phyloP scores from a whole-genome alignment of 306 rosid genomes.

The Prunus mume region DNA sequence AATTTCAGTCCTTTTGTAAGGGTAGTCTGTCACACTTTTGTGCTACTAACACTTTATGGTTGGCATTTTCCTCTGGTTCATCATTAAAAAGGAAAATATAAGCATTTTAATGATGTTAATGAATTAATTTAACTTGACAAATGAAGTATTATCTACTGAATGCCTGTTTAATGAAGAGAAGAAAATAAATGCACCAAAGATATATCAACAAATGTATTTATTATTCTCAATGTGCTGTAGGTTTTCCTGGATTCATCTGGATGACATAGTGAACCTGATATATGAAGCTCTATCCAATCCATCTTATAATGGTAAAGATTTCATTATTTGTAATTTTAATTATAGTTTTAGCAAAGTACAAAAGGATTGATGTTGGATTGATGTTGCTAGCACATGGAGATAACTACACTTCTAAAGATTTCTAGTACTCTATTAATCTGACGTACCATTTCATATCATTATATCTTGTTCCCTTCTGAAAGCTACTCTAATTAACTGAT shows the following conservation, averaged over 20 bases:
- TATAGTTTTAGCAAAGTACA: neutral
- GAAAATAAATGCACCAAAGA: neutral
- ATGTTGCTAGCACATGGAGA: too few relatives aligned
- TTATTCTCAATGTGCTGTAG: conserved; percentile 30
- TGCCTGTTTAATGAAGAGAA: neutral
- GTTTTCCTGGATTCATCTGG: conserved; percentile 99
- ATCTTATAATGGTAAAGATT: conserved; percentile 65
- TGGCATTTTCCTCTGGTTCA: neutral
- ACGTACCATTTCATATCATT: too few relatives aligned
- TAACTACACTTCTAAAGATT: too few relatives aligned
- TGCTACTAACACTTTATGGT: neutral
- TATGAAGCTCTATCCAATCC: conserved; percentile 89
- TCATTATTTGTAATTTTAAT: conserved; percentile 1
- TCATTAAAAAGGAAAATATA: neutral
- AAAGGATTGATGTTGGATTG: neutral
- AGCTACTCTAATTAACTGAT: too few relatives aligned
- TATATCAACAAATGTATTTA: neutral
- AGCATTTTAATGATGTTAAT: neutral
- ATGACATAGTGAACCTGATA: conserved; percentile 83
- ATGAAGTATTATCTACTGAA: neutral
- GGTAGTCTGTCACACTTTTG: neutral
- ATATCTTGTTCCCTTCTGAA: too few relatives aligned
- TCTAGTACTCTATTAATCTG: too few relatives aligned
- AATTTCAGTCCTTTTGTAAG: too few relatives aligned
- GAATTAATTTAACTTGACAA: neutral